These are phyloP conservation scores for Ceratobasidium sp. DNA, from an alignment of 1,284 basidiomycete species.

Conservation along the genomic window DNA sequence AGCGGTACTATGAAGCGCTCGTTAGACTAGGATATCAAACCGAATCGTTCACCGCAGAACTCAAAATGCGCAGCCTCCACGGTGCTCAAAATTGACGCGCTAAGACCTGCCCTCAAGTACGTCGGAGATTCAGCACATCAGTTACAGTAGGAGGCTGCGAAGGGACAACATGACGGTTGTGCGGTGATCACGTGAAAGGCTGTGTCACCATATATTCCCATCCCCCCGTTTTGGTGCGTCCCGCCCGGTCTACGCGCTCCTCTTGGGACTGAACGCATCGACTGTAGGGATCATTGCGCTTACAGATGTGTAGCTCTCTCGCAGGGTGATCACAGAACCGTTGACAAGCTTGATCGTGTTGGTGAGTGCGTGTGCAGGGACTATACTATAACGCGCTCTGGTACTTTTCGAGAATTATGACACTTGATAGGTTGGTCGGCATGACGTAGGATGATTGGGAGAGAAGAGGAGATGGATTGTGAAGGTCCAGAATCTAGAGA, in stretches of 20 bases:
- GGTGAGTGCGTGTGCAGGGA: constrained; percentile 63
- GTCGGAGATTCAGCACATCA: too few relatives aligned
- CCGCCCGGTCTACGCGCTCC: constrained; percentile 65
- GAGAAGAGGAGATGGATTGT: constrained; percentile 50
- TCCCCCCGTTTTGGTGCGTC: too few relatives aligned
- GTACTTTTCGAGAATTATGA: constrained; percentile 61
- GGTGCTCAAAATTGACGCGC: too few relatives aligned
- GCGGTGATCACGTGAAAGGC: too few relatives aligned
- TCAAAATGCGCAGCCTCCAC: constrained; percentile 37
- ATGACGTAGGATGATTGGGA: constrained; percentile 57
- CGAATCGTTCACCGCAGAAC: constrained; percentile 35
- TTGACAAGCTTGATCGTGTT: constrained; percentile 65
- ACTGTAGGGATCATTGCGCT: constrained; percentile 71
- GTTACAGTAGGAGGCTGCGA: too few relatives aligned
- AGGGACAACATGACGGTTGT: too few relatives aligned
- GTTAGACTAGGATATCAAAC: constrained; percentile 33
- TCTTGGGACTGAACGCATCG: constrained; percentile 71
- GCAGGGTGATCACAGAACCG: constrained; percentile 65
- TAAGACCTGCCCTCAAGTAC: too few relatives aligned
- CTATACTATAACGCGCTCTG: constrained; percentile 67
- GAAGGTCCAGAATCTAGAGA: constrained; percentile 25
- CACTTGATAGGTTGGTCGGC: constrained; percentile 56
- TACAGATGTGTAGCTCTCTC: constrained; percentile 66
- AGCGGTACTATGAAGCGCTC: constrained; percentile 25
- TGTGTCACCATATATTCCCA: too few relatives aligned